Base-by-base conservation (phyloP, 345 rosid genomes). In the Punica granatum region DNA sequence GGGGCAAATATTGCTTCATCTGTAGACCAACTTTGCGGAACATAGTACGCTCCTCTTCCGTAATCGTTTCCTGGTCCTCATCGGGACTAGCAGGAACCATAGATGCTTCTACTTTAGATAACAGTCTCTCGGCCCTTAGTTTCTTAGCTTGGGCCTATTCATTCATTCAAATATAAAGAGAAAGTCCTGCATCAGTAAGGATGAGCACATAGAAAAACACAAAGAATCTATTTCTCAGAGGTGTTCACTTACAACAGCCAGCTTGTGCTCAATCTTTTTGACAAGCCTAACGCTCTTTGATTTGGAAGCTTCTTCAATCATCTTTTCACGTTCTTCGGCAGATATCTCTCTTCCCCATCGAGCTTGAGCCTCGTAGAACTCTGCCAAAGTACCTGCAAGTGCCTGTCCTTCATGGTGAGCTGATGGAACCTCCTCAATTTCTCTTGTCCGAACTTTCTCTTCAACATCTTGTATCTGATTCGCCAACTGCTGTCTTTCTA, bases 41-140 rank as follows among this genome's bases (percentile, higher is more conserved):
- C 99, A 94, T 83, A 43, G 78, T 80, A 51, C 92, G 77, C 75
- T 94, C 99, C 86, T 94, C 99, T 53, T 91, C 96, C 14, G 96
- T 86, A 74, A 94, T 83, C 61, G 90, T 89, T 82, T 94, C 99
- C 79, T 89, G 97, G 80, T 94, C 99, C 78, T 81, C 89, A 83
- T 94, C 99, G 77, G 99, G 99, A 77, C 90, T 92, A 67, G 85
- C 82, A 59, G 99, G 94, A 78, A 94, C 41, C 97, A 89, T 89
- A n/a, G 96, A 85, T 51, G 89, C 86, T 81, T 94, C 99, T 80
- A 94, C 81, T 77, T 94, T 94, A 48, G 95, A 75, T 71, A 94
- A 74, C 32, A 94, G 79, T 77, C 67, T 83, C 81, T 91, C 97
- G 72, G 99, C 99, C 85, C 90, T 89, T 14, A 78, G 82, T 76